phyloP scores from a whole-genome alignment of 1,139 yeast genomes.

The Kluyveromyces marxianus region DNA sequence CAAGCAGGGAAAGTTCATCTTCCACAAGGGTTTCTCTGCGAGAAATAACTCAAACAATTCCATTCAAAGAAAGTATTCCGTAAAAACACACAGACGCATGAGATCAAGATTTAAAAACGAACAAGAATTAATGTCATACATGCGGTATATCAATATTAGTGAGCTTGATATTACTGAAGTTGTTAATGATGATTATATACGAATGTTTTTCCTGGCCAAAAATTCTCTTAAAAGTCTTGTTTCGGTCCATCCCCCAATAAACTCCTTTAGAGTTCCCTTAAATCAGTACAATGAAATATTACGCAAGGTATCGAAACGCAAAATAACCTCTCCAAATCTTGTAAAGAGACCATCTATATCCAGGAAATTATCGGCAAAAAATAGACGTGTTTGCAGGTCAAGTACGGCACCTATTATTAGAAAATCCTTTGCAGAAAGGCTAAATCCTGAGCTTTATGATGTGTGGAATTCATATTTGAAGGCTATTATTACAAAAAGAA shows the following conservation, averaged over 20 bases:
- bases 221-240: conserved; percentile 5
- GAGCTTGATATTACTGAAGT: conserved; percentile 4
- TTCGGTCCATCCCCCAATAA: conserved; percentile 5
- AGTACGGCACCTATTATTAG: neutral
- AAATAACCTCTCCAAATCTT: neutral
- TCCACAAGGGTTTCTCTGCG: conserved; percentile 25
- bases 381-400: conserved; percentile 1
- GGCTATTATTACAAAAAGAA: conserved; percentile 1
- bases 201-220: conserved; percentile 1
- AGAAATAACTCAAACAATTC: conserved; percentile 1
- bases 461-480: conserved; percentile 5
- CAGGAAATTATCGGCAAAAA: neutral
- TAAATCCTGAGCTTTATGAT: conserved; percentile 5
- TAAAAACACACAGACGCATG: neutral
- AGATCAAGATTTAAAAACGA: conserved; percentile 5
- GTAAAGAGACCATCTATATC: conserved; percentile 2
- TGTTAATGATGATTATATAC: neutral
- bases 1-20: conserved; percentile 16
- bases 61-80: neutral
- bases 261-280: neutral
- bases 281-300: neutral
- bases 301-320: neutral
- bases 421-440: conserved; percentile 3
- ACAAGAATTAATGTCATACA: conserved; percentile 7
- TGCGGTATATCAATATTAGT: conserved; percentile 8